phyloP scores from a whole-genome alignment of 495 filamentous ascomycete genomes.

The Elaphomyces granulatus region DNA sequence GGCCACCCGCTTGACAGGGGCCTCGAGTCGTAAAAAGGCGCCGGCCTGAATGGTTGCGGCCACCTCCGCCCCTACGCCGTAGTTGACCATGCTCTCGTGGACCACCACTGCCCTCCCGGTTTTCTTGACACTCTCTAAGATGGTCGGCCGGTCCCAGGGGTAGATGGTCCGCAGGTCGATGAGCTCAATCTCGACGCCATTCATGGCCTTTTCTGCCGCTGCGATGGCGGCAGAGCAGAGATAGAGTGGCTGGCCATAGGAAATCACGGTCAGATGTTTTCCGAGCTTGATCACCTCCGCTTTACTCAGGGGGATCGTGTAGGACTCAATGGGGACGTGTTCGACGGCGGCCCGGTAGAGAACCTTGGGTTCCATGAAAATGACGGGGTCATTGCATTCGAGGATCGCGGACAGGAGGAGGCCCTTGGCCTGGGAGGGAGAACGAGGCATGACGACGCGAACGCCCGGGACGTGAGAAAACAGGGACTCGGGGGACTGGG shows the following conservation, averaged over 20 bases:
- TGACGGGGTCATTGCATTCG: conserved; percentile 69
- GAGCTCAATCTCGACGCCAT: conserved; percentile 64
- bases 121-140: conserved; percentile 74
- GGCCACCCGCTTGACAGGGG: conserved; percentile 81
- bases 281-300: conserved; percentile 81
- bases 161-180: conserved; percentile 88
- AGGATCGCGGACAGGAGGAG: conserved; percentile 67
- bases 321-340: conserved; percentile 73
- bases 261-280: conserved; percentile 71
- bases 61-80: conserved; percentile 85
- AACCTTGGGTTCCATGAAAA: conserved; percentile 97
- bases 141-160: conserved; percentile 82
- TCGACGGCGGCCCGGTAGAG: conserved; percentile 91
- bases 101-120: conserved; percentile 86
- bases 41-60: conserved; percentile 83
- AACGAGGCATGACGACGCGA: conserved; percentile 78
- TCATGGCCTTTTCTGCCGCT: conserved; percentile 63
- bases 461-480: conserved; percentile 90
- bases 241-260: conserved; percentile 88
- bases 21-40: conserved; percentile 77
- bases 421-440: conserved; percentile 85
- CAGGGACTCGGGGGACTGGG: conserved; percentile 82
- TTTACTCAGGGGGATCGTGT: conserved; percentile 73
- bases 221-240: conserved; percentile 68
- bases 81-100: conserved; percentile 93